Evolutionary conservation across 2,329 filamentous ascomycete genomes (phyloP), one percentile per base, ranked within the genome.

Genomic region (Alternaria triticimaculans): DNA sequence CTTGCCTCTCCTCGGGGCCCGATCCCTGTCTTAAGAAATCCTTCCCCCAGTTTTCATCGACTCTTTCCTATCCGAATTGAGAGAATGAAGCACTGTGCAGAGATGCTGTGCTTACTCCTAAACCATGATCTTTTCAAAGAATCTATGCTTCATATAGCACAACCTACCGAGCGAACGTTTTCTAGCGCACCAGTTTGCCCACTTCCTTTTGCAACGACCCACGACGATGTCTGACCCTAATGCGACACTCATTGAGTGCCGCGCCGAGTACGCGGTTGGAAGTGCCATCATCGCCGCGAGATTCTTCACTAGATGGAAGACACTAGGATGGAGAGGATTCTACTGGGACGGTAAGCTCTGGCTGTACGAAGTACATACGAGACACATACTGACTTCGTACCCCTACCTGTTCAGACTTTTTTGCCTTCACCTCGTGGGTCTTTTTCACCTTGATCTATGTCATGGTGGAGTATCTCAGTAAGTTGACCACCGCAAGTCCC

Each of bases 401-500:
- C 28, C 28, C 26, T 28, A 28, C 26, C 26, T 28, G 9, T 28
- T 28, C 10, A 30, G 28, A 56, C 10, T 25, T 20, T 5, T 60
- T 56, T n/a, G 50, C 51, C 2, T 49, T 56, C 5, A 41, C 8
- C 7, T 55, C 43, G 5, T 49, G 50, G 51, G 8, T 60, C 1
- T 43, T 49, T 14, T 56, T 43, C 18, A 43, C 44, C 6, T 14
- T 56, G 43, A 56, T 56, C 6, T 56, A 49, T 45, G 50, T 54
- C 3, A 56, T 49, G 41, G 37, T 59, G 5, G 57, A 59, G 25
- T 59, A 54, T 30, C 48, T 49, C 8, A 56, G 50, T 56, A 18
- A 56, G 58, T 56, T n/a, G 2, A 14, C 14, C 1, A 18, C 0
- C 7, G 18, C 44, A 44, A 18, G 15, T 26, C 8, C 1, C 12